Conservation (phyloP, 495 filamentous ascomycete genomes). For the Haplographium delicatum region DNA sequence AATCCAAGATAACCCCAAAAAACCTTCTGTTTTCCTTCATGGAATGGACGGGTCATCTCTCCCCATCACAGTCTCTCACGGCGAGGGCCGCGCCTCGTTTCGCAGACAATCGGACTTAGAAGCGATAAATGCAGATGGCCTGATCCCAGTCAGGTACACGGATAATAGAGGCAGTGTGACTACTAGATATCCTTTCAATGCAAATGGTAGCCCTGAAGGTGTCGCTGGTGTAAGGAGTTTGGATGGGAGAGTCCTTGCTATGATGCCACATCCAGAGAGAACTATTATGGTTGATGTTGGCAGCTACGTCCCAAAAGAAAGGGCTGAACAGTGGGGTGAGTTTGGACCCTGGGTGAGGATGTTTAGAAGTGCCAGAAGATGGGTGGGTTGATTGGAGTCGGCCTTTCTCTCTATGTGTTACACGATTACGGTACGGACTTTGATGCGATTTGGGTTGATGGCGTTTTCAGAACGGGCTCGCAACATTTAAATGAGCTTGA, state of each 20-base stretch:
- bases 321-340: slow-evolving; percentile 71
- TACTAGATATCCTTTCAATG: slow-evolving; percentile 84
- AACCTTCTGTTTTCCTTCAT: slow-evolving; percentile 82
- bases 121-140: slow-evolving; percentile 52
- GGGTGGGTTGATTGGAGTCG: slow-evolving; percentile 67
- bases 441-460: too few species aligned
- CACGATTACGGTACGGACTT: too few species aligned
- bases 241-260: slow-evolving; percentile 81
- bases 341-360: slow-evolving; percentile 84
- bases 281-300: slow-evolving; percentile 80
- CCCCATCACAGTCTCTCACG: slow-evolving; percentile 87
- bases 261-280: slow-evolving; percentile 96
- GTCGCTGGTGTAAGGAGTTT: slow-evolving; percentile 75
- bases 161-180: slow-evolving; percentile 73
- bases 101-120: slow-evolving; percentile 42
- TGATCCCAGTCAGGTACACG: slow-evolving; percentile 74
- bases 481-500: too few species aligned
- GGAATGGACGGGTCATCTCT: slow-evolving; percentile 82
- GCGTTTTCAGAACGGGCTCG: too few species aligned
- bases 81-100: slow-evolving; percentile 85
- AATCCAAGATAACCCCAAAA: slow-evolving; percentile 51
- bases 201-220: slow-evolving; percentile 84
- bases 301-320: slow-evolving; percentile 63
- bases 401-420: too few species aligned
- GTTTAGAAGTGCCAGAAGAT: slow-evolving; percentile 75